phyloP scores from a whole-genome alignment of 306 rosid genomes.

The Luffa aegyptiaca region DNA sequence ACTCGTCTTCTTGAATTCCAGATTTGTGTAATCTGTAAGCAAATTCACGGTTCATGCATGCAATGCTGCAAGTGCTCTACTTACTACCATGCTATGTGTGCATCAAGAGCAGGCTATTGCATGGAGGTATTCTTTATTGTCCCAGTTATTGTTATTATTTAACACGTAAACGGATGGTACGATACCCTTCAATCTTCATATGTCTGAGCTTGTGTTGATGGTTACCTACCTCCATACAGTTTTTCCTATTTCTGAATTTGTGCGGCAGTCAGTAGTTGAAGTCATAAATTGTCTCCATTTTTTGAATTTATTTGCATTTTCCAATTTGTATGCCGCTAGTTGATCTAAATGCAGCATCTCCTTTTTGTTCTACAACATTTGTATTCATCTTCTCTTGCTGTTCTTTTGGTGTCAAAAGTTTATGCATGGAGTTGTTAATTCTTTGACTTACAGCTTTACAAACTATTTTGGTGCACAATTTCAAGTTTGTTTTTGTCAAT shows the following conservation, averaged over 20 bases:
- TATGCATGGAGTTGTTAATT: neutral
- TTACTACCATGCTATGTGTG: constrained; percentile 99
- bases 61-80: constrained; percentile 99
- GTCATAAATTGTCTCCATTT: neutral
- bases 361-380: neutral
- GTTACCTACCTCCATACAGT: neutral
- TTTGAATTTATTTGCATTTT: neutral
- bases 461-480: neutral
- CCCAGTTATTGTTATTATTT: neutral
- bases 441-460: neutral
- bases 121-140: constrained; percentile 61
- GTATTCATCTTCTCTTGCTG: neutral
- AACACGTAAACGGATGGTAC: neutral
- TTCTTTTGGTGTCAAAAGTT: neutral
- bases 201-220: neutral
- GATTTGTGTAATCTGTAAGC: constrained; percentile 97
- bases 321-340: neutral
- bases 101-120: constrained; percentile 96
- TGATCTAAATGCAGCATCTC: neutral
- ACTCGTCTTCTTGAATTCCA: constrained; percentile 32
- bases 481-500: neutral
- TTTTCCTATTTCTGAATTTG: neutral
- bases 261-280: neutral
- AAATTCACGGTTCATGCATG: constrained; percentile 96
- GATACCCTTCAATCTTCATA: neutral